These are phyloP conservation scores for Diaporthe sp. DNA, from an alignment of 2,329 filamentous ascomycete species.

Conservation along the genomic window DNA sequence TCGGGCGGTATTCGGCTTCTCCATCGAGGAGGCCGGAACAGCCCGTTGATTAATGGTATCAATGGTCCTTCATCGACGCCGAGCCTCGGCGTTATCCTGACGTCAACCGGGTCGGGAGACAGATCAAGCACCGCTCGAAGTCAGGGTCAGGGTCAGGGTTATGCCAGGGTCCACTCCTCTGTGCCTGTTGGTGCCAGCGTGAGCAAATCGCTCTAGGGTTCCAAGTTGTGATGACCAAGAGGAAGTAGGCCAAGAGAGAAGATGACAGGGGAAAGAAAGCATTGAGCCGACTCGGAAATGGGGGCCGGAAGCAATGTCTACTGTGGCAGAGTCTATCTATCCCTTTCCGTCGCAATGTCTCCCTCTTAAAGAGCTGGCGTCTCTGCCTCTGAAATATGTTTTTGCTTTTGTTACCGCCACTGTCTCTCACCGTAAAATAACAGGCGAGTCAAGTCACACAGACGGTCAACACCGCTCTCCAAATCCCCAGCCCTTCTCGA, in stretches of 20 bases:
- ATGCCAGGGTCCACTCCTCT: background rate
- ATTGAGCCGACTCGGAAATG: background rate
- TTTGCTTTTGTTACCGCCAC: background rate
- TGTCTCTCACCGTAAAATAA: background rate
- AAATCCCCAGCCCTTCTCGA: background rate
- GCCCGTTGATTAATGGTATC: background rate
- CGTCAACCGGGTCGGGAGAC: constrained; percentile 10
- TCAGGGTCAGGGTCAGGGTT: background rate
- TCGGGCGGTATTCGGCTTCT: constrained; percentile 13
- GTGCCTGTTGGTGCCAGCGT: background rate
- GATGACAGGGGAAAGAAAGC: background rate
- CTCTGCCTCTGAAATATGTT: background rate
- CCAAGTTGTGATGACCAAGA: background rate
- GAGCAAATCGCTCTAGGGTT: background rate
- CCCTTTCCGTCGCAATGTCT: background rate
- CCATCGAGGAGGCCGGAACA: constrained; percentile 17
- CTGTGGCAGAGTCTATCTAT: background rate
- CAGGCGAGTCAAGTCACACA: constrained; percentile 11
- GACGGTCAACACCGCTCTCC: background rate
- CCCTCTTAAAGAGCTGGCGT: background rate
- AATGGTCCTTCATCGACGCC: background rate
- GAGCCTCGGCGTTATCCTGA: constrained; percentile 24
- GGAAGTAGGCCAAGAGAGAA: background rate
- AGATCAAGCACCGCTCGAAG: constrained; percentile 3
- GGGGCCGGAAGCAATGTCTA: background rate